phyloP scores from a whole-genome alignment of 179 eudicot species.

The Drosera spatulata region DNA sequence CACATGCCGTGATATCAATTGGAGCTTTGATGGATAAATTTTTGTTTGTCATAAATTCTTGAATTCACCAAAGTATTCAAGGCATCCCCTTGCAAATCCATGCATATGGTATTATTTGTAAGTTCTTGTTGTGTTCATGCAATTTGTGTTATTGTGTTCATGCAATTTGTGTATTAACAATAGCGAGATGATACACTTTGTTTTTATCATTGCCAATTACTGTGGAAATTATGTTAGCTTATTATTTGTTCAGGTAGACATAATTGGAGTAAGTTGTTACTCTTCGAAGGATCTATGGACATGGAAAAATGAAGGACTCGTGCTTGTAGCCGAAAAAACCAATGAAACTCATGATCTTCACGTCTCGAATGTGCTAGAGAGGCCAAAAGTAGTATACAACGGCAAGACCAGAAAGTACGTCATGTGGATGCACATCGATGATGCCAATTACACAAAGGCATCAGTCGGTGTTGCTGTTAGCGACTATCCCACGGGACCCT shows the following conservation, averaged over 20 bases:
- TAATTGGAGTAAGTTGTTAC: constrained; percentile 95
- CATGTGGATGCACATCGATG: constrained; percentile 99
- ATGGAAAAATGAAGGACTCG: constrained; percentile 94
- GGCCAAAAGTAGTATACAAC: constrained; percentile 92
- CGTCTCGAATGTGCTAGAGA: constrained; percentile 76
- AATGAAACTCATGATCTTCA: constrained; percentile 86
- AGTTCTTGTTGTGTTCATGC: not conserved
- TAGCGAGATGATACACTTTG: not conserved
- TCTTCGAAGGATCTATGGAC: constrained; percentile 94
- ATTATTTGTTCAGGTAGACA: constrained; percentile 49
- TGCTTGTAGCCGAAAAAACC: constrained; percentile 66
- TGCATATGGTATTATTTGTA: too few species aligned
- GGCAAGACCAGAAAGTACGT: constrained; percentile 65
- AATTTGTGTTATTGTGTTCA: not conserved
- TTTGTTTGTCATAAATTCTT: too few species aligned
- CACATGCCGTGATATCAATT: too few species aligned
- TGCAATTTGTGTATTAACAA: not conserved
- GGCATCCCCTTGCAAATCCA: not conserved
- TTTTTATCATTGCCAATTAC: too few species aligned
- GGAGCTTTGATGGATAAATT: too few species aligned
- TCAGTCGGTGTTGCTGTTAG: constrained; percentile 71
- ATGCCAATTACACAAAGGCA: constrained; percentile 86
- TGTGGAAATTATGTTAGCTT: too few species aligned
- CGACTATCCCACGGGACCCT: constrained; percentile 76
- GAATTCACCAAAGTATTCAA: too few species aligned